Conservation (phyloP, 306 rosid species). For the Castanospermum australe region DNA sequence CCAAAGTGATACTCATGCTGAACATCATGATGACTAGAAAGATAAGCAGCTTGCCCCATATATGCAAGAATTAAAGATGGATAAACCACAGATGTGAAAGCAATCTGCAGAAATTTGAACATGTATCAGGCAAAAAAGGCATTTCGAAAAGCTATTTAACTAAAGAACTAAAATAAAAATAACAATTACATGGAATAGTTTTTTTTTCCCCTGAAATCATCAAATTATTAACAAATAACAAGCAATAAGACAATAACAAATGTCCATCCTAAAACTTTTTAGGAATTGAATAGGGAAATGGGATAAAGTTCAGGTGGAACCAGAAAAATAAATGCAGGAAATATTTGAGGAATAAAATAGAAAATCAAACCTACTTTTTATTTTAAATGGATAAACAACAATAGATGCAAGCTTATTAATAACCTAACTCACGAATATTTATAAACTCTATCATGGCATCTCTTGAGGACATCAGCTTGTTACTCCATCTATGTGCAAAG, state of each 20-base stretch:
- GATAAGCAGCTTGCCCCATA: constrained; percentile 93
- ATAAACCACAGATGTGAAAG: constrained; percentile 77
- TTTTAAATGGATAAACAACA: too few relatives aligned
- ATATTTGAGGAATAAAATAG: neutral
- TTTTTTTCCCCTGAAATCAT: too few relatives aligned
- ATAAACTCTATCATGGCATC: neutral
- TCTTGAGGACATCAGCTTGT: neutral
- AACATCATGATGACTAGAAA: constrained; percentile 51
- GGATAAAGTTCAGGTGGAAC: neutral
- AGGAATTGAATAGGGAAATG: neutral
- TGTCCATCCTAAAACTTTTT: neutral
- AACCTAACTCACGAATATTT: neutral
- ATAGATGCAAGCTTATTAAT: neutral
- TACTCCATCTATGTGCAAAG: neutral
- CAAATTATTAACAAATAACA: neutral
- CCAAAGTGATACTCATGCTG: constrained; percentile 39
- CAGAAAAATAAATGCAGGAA: neutral
- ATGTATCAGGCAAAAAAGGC: constrained; percentile 3
- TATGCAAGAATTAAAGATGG: constrained; percentile 78
- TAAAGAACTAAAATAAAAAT: neutral
- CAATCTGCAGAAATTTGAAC: constrained; percentile 57
- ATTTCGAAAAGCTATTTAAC: neutral
- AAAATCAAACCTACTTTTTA: too few relatives aligned
- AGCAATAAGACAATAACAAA: neutral
- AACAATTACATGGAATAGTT: too few relatives aligned